Conservation (phyloP, 2,329 filamentous ascomycete species). For the Diplocarpon rosae region DNA sequence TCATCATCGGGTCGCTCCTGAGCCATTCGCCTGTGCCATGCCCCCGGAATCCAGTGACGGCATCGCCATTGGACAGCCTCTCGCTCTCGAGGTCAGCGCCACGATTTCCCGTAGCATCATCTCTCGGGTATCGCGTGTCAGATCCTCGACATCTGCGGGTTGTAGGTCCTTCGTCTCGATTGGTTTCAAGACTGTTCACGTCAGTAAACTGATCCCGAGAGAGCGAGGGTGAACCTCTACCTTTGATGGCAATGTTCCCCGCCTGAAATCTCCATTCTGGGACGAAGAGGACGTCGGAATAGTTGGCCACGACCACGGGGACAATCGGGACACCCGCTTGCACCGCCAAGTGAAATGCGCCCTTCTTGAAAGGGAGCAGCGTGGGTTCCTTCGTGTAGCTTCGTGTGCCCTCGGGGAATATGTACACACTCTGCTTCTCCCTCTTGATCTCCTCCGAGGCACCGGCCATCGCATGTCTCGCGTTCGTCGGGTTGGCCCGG, state of each 20-base stretch:
- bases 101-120: constrained; percentile 62
- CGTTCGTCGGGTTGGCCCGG: constrained; percentile 71
- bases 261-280: constrained; percentile 54
- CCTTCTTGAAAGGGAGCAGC: constrained; percentile 96
- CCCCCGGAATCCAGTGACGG: constrained; percentile 15
- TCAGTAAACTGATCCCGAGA: constrained; percentile 6
- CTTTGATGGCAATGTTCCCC: constrained; percentile 64
- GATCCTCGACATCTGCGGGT: constrained; percentile 63
- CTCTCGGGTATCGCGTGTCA: constrained; percentile 57
- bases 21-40: constrained; percentile 23
- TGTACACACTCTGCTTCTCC: constrained; percentile 66
- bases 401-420: constrained; percentile 87
- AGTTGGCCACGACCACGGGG: constrained; percentile 72
- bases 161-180: constrained; percentile 67
- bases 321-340: constrained; percentile 91
- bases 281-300: constrained; percentile 59
- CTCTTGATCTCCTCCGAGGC: constrained; percentile 70
- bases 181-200: constrained; percentile 57
- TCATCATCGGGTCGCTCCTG: constrained; percentile 15
- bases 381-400: constrained; percentile 75
- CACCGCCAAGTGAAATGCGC: constrained; percentile 90
- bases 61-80: constrained; percentile 29
- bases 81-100: constrained; percentile 40
- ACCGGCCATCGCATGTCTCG: constrained; percentile 72
- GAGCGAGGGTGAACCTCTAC: constrained; percentile 34